A percentile compares a stretch with the other conserved stretches of the same genome.
Evolutionary conservation across 139 green algal species (phyloP).

Genomic region (Axilococcus clingmanii): DNA sequence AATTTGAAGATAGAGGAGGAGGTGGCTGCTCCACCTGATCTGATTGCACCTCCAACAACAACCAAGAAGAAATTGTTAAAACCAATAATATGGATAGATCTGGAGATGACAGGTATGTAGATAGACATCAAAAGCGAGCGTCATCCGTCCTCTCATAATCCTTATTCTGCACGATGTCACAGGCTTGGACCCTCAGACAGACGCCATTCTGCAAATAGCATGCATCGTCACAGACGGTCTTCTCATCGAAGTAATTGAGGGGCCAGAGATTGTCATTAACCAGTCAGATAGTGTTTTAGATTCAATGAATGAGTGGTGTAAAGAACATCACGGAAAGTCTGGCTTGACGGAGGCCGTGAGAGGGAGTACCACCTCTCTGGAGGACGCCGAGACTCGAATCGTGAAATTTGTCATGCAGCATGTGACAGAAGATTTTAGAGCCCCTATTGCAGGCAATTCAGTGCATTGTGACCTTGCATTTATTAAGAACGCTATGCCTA

Average conservation of each 20-base stretch:
- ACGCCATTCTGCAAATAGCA: slow-evolving; percentile 87
- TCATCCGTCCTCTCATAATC: no score
- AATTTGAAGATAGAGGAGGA: background rate
- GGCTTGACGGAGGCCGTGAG: slow-evolving; percentile 43
- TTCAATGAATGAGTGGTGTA: slow-evolving; percentile 90
- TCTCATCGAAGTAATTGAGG: slow-evolving; percentile 50
- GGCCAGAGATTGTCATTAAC: slow-evolving; percentile 78
- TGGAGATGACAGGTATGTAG: slow-evolving; percentile 78
- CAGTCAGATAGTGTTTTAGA: slow-evolving; percentile 65
- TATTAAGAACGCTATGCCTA: slow-evolving; percentile 76
- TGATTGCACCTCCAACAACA: background rate
- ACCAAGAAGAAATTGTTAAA: slow-evolving; percentile 23
- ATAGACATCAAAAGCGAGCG: no score
- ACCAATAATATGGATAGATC: slow-evolving; percentile 78
- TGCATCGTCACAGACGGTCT: slow-evolving; percentile 77
- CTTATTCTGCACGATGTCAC: slow-evolving; percentile 1
- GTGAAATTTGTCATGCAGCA: slow-evolving; percentile 61
- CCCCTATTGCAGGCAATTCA: slow-evolving; percentile 59
- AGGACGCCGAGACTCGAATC: slow-evolving; percentile 59
- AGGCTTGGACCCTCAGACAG: slow-evolving; percentile 73
- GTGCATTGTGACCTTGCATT: slow-evolving; percentile 86
- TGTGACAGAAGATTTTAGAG: slow-evolving; percentile 5
- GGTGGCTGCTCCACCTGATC: background rate
- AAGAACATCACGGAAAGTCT: slow-evolving; percentile 69
- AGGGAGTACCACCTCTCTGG: slow-evolving; percentile 42